Evolutionary conservation across 1,139 yeast genomes (phyloP).

Genomic region (Saccharomyces pastorianus): DNA sequence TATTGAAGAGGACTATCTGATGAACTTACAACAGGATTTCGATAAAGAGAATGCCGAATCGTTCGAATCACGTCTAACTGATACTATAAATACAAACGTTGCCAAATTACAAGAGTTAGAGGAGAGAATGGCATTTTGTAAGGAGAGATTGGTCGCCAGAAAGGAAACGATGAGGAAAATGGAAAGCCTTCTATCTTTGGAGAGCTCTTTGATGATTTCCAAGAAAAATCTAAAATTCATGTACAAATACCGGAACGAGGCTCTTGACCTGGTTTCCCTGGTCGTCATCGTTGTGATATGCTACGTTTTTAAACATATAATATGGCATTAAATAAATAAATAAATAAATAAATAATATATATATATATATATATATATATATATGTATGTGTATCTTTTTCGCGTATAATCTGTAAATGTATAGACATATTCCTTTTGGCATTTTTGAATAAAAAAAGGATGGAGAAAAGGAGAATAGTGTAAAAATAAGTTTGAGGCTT

Average conservation of each 20-base stretch:
- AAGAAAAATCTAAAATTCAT: slow-evolving; percentile 16
- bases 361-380: not conserved
- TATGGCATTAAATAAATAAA: not conserved
- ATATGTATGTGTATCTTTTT: not conserved
- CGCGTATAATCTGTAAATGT: not conserved
- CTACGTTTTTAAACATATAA: slow-evolving; percentile 7
- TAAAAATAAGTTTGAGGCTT: not conserved
- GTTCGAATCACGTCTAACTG: slow-evolving; percentile 11
- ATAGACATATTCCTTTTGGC: not conserved
- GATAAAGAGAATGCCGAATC: slow-evolving; percentile 12
- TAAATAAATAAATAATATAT: too few relatives aligned
- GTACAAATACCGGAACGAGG: slow-evolving; percentile 18
- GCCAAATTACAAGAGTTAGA: slow-evolving; percentile 15
- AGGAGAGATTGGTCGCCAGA: slow-evolving; percentile 45
- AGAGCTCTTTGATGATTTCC: slow-evolving; percentile 19
- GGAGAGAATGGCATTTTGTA: slow-evolving; percentile 13
- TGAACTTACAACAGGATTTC: slow-evolving; percentile 13
- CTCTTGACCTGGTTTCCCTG: slow-evolving; percentile 17
- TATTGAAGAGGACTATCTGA: slow-evolving; percentile 11
- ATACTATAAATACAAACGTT: slow-evolving; percentile 10
- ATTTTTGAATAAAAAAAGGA: slow-evolving; percentile 5
- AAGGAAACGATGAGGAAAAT: slow-evolving; percentile 62
- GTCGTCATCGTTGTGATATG: slow-evolving; percentile 3
- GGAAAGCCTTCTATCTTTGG: slow-evolving; percentile 17
- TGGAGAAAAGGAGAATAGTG: slow-evolving; percentile 5